Percentiles rank a stretch among this genome's conserved stretches.
Conservation (phyloP, 495 filamentous ascomycete genomes). For the Hypomontagnella monticulosa region DNA sequence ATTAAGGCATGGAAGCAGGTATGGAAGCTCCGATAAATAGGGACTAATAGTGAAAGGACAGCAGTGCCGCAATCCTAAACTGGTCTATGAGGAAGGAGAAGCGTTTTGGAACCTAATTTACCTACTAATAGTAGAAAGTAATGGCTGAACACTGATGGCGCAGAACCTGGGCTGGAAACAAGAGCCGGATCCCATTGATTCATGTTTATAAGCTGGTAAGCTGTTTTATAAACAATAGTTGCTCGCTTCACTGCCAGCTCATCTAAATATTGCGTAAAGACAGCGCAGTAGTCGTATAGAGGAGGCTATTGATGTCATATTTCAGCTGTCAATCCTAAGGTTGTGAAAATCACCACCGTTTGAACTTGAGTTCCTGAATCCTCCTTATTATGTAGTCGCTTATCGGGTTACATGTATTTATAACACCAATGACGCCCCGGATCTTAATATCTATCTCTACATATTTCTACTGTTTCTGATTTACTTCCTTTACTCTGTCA, state of each 20-base stretch:
- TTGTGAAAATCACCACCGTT: constrained; percentile 30
- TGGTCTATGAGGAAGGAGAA: constrained; percentile 8
- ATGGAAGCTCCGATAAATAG: background rate
- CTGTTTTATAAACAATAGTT: background rate
- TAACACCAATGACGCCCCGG: constrained; percentile 3
- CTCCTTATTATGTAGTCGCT: constrained; percentile 20
- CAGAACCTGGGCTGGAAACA: constrained; percentile 11
- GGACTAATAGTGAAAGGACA: constrained; percentile 10
- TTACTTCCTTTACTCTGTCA: no score
- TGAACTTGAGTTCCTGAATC: constrained; percentile 34
- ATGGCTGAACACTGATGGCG: background rate
- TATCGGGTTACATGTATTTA: background rate
- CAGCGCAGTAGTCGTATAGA: background rate
- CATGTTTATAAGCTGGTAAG: constrained; percentile 10
- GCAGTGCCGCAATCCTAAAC: constrained; percentile 25
- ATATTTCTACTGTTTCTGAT: no score
- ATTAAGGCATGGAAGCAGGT: constrained; percentile 5
- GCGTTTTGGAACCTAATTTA: background rate
- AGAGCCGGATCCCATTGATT: constrained; percentile 26
- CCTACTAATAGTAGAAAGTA: constrained; percentile 6
- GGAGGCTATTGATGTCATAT: constrained; percentile 13
- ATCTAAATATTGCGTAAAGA: constrained; percentile 4
- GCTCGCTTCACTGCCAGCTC: constrained; percentile 15
- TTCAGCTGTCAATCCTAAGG: constrained; percentile 3
- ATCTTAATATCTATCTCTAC: background rate